Evolutionary conservation across 108 stramenopile species (phyloP).

Genomic region (Cyclotella sp.): DNA sequence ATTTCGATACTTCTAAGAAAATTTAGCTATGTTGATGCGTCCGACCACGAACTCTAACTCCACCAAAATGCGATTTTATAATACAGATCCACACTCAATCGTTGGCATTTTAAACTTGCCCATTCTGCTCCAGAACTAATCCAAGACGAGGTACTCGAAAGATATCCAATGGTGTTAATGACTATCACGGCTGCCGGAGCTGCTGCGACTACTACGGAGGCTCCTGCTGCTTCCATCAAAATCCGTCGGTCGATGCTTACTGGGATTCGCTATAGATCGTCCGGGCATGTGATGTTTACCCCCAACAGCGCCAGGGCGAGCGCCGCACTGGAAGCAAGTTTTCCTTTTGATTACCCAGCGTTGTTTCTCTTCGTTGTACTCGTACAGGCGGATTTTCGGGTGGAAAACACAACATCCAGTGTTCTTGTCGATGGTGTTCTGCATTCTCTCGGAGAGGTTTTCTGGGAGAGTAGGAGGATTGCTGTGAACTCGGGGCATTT

Average conservation of each 20-base stretch:
- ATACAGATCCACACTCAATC: too few relatives aligned
- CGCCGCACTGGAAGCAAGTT: slow-evolving; percentile 25
- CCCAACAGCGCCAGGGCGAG: slow-evolving; percentile 15
- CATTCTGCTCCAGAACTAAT: too few relatives aligned
- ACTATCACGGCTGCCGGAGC: neutral
- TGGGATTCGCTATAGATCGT: slow-evolving; percentile 9
- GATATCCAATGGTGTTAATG: neutral
- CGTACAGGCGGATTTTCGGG: slow-evolving; percentile 20
- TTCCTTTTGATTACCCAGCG: slow-evolving; percentile 19
- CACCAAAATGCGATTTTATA: too few relatives aligned
- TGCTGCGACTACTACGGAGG: slow-evolving; percentile 1
- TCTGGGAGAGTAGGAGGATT: slow-evolving; percentile 21
- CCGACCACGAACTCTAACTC: too few relatives aligned
- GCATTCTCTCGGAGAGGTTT: slow-evolving; percentile 20
- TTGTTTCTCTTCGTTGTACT: slow-evolving; percentile 13
- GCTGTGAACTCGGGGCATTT: slow-evolving; percentile 10
- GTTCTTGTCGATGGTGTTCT: slow-evolving; percentile 14
- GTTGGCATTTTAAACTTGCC: too few relatives aligned
- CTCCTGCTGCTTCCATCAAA: slow-evolving; percentile 10
- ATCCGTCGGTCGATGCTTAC: neutral
- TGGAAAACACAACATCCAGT: slow-evolving; percentile 27
- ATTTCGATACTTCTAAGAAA: too few relatives aligned
- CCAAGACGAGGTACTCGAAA: too few relatives aligned
- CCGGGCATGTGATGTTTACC: slow-evolving; percentile 29
- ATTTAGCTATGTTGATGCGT: too few relatives aligned